Evolutionary conservation across 108 stramenopile species (phyloP), one percentile per base, ranked within the genome.

Genomic region (Cyclotella cryptica): DNA sequence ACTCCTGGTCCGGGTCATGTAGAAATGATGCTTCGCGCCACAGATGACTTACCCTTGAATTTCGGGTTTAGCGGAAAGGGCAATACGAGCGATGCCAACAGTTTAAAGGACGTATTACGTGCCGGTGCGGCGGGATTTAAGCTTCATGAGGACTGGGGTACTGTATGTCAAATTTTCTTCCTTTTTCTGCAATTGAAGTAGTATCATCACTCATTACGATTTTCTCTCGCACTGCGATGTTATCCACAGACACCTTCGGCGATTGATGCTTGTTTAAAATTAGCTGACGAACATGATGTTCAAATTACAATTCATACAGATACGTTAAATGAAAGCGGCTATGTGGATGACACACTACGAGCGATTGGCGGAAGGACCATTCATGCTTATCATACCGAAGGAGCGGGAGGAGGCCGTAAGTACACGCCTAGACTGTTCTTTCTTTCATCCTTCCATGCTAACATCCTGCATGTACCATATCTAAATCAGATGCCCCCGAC

Each of bases 81-180:
- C 9, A 99, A 99, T 70, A 92, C 96, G 26, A 85, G 89, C 54
- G 90, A 97, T 72, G 66, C 89, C 13, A 43, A 52, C 14, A 74
- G 75, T 19, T 76, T 97, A 47, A 51, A 84, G 41, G 92, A 89
- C 61, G 86, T 86, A 18, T 71, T 94, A 19, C 46, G 81, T 26
- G 78, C 95, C n/a, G 97, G 98, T 40, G 98, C 97, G 17, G 86
- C 92, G 41, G 98, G 98, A 15, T 89, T 98, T 79, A 99, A 99
- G 86, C 84, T 99, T 22, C 98, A 99, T 82, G 98, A 99, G 77
- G 98, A 99, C 87, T 99, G 98, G 98, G 98, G 98, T 51, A 99
- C 98, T 22, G 64, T 45, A 65, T 45, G 64, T 62, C 10, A 3
- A 15, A 18, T 15, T 15, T 39, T 40, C 35, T 15, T 1, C 60